These are phyloP conservation scores for Lentinula lateritia DNA, from an alignment of 768 basidiomycete genomes.

Conservation along the genomic window DNA sequence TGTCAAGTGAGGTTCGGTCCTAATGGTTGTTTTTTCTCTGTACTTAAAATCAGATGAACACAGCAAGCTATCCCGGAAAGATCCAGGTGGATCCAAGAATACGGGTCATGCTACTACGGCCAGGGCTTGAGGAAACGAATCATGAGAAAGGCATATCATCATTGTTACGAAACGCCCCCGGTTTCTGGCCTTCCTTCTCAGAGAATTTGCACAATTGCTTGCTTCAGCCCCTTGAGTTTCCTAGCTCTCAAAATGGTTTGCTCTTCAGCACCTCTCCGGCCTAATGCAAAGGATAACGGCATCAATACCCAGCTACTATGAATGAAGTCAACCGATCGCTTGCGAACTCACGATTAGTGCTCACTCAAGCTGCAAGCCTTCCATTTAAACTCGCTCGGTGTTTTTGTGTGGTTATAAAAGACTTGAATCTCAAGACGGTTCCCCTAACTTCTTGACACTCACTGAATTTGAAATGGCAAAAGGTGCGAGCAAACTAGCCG, in stretches of 20 bases:
- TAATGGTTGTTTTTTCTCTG: no score
- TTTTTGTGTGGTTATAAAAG: background rate
- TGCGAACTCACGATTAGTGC: background rate
- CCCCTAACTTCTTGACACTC: background rate
- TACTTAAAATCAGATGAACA: no score
- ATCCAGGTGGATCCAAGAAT: background rate
- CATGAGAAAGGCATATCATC: background rate
- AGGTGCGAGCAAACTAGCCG: slow-evolving; percentile 11
- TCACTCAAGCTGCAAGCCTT: background rate
- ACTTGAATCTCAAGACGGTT: background rate
- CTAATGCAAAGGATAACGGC: background rate
- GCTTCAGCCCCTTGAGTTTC: background rate
- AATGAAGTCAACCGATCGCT: slow-evolving; percentile 3
- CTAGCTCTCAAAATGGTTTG: background rate
- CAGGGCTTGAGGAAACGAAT: background rate
- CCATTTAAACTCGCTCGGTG: slow-evolving; percentile 1
- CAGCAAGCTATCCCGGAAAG: background rate
- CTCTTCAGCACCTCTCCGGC: background rate
- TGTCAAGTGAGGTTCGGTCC: no score
- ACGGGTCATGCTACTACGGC: background rate
- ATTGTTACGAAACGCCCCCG: background rate
- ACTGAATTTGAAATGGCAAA: slow-evolving; percentile 13
- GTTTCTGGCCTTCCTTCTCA: background rate
- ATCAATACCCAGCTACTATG: background rate
- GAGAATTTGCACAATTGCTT: background rate